Evolutionary conservation across 352 stramenopile species (phyloP).

Genomic region (Globisporangium polare): DNA sequence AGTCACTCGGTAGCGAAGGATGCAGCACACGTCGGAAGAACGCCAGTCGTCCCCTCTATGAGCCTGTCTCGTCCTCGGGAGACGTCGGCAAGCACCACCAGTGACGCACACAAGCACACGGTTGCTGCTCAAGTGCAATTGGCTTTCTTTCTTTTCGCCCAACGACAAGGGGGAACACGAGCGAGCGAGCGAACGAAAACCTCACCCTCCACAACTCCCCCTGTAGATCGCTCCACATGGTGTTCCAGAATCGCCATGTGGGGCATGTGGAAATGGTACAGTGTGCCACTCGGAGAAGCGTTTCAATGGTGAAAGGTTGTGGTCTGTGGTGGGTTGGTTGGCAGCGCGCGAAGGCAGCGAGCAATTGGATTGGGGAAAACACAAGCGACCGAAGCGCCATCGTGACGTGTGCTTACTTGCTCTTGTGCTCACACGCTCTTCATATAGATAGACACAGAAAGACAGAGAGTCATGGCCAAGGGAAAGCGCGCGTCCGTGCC

Average conservation of each 20-base stretch:
- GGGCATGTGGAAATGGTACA: too few relatives aligned
- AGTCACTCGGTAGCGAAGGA: too few relatives aligned
- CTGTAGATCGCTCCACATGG: not conserved
- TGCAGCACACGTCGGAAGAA: too few relatives aligned
- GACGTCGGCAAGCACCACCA: too few relatives aligned
- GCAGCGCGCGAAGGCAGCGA: slow-evolving; percentile 7
- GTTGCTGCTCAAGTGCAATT: not conserved
- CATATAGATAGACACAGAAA: not conserved
- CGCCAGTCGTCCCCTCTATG: too few relatives aligned
- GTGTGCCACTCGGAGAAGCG: not conserved
- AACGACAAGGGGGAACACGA: not conserved
- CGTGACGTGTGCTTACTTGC: slow-evolving; percentile 2
- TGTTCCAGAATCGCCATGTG: not conserved
- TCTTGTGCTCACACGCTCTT: not conserved
- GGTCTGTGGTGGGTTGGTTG: slow-evolving; percentile 11
- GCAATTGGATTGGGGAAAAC: slow-evolving; percentile 1
- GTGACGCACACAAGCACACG: too few relatives aligned
- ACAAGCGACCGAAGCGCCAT: not conserved
- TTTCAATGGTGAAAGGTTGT: slow-evolving; percentile 19
- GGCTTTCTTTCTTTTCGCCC: not conserved
- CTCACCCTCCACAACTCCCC: not conserved
- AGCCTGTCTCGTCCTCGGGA: too few relatives aligned
- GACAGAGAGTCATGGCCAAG: slow-evolving; percentile 13
- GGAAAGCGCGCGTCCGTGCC: slow-evolving; percentile 14
- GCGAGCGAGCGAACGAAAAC: too few relatives aligned